These are phyloP conservation scores for Helenozyma baotianmanensis DNA, from an alignment of 805 yeast species.

Conservation along the genomic window DNA sequence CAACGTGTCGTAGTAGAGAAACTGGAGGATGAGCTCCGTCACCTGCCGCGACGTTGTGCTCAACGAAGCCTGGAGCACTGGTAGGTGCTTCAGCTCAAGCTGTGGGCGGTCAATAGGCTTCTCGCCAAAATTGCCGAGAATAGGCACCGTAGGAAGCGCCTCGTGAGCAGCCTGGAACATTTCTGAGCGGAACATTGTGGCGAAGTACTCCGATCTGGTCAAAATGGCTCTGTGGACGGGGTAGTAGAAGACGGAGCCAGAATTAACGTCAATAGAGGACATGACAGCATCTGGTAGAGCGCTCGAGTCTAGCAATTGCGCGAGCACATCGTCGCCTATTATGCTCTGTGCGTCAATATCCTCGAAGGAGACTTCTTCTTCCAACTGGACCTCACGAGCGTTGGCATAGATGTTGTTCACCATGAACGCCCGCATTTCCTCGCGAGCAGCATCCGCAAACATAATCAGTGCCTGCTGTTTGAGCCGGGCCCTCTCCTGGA, in stretches of 20 bases:
- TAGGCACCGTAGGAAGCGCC: slow-evolving; percentile 18
- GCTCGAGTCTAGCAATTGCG: slow-evolving; percentile 18
- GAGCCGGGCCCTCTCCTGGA: slow-evolving; percentile 21
- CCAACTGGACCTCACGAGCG: slow-evolving; percentile 10
- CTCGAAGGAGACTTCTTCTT: slow-evolving; percentile 27
- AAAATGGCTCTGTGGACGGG: slow-evolving; percentile 65
- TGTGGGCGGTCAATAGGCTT: slow-evolving; percentile 2
- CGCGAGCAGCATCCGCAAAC: slow-evolving; percentile 33
- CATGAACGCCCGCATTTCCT: slow-evolving; percentile 29
- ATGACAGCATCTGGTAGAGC: slow-evolving; percentile 47
- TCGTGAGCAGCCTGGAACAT: slow-evolving; percentile 17
- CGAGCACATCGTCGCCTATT: slow-evolving; percentile 7
- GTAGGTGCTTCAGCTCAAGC: slow-evolving; percentile 6
- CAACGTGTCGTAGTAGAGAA: slow-evolving; percentile 57
- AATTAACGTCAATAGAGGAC: slow-evolving; percentile 25
- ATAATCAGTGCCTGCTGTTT: slow-evolving; percentile 28
- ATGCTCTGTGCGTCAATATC: slow-evolving; percentile 19
- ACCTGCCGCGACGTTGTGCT: slow-evolving; percentile 20
- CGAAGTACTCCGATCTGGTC: slow-evolving; percentile 59
- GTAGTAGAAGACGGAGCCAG: slow-evolving; percentile 35
- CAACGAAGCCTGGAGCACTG: slow-evolving; percentile 11
- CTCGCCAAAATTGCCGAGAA: too few species aligned
- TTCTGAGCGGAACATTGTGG: slow-evolving; percentile 54
- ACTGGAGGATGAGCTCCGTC: slow-evolving; percentile 49
- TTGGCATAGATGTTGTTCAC: slow-evolving; percentile 18